These are phyloP conservation scores for Ganoderma lingzhi DNA, from an alignment of 1,284 basidiomycete genomes.

Conservation along the genomic window DNA sequence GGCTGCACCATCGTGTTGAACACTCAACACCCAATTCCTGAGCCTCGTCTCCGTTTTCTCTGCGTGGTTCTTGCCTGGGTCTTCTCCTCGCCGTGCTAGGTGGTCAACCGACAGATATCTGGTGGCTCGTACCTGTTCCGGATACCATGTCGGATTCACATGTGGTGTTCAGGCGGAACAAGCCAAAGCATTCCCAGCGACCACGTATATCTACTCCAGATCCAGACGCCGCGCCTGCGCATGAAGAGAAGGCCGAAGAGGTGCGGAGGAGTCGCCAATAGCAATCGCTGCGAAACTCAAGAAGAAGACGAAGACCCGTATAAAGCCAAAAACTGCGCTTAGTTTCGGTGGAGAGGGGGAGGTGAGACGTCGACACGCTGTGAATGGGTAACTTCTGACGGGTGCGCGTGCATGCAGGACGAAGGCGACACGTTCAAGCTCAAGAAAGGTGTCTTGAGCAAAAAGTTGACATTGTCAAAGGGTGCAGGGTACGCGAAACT, in stretches of 20 bases:
- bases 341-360: slow-evolving; percentile 88
- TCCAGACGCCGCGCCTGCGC: slow-evolving; percentile 44
- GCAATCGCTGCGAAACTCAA: slow-evolving; percentile 71
- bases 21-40: background rate
- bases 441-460: slow-evolving; percentile 79
- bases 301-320: slow-evolving; percentile 58
- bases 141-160: slow-evolving; percentile 32
- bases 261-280: slow-evolving; percentile 55
- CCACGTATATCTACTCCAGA: slow-evolving; percentile 45
- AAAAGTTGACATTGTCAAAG: slow-evolving; percentile 64
- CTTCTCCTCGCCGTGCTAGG: background rate
- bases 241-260: slow-evolving; percentile 41
- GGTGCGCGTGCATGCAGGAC: slow-evolving; percentile 47
- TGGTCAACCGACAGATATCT: background rate
- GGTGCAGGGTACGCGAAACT: slow-evolving; percentile 44
- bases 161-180: slow-evolving; percentile 63
- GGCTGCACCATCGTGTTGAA: too few species aligned
- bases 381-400: slow-evolving; percentile 35
- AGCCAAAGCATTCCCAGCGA: slow-evolving; percentile 60
- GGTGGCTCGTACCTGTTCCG: too few species aligned
- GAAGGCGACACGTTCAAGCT: slow-evolving; percentile 73
- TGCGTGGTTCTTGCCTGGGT: background rate
- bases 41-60: background rate
- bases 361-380: slow-evolving; percentile 52
- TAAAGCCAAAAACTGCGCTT: slow-evolving; percentile 70